These are phyloP conservation scores for Sicyos baderoa DNA, from an alignment of 306 rosid species.

Conservation along the genomic window DNA sequence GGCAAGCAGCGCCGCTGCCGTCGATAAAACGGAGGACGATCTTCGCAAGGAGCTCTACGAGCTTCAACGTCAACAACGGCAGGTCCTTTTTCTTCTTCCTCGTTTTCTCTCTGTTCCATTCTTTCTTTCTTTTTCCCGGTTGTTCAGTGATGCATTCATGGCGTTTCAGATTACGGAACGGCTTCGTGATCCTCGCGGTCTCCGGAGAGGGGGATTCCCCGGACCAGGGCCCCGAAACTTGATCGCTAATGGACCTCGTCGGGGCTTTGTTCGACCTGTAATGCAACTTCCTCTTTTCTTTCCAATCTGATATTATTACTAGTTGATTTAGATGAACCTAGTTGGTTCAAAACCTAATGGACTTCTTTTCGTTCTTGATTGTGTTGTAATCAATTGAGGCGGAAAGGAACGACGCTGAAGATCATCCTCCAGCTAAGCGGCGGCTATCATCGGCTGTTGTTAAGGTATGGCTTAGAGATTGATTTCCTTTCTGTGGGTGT, in stretches of 20 bases:
- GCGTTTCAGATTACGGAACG: conserved; percentile 65
- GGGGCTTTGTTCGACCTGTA: conserved; percentile 31
- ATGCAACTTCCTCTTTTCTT: too few species aligned
- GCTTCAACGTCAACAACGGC: conserved; percentile 90
- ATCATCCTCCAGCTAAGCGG: conserved; percentile 69
- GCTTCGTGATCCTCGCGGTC: conserved; percentile 97
- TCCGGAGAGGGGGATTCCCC: conserved; percentile 36
- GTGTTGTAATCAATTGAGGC: conserved; percentile 16
- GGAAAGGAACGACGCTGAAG: conserved; percentile 52
- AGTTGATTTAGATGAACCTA: neutral
- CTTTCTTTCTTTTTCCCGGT: conserved; percentile 1
- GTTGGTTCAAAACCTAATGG: neutral
- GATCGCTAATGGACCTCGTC: conserved; percentile 58
- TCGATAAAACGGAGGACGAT: conserved; percentile 70
- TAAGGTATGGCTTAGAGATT: conserved; percentile 37
- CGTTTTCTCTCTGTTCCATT: neutral
- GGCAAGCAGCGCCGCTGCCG: conserved; percentile 50
- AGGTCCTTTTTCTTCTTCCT: conserved; percentile 31
- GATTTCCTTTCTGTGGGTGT: neutral
- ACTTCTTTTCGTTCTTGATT: neutral
- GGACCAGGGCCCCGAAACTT: conserved; percentile 19
- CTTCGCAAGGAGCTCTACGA: conserved; percentile 92
- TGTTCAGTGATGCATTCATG: neutral
- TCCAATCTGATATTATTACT: neutral
- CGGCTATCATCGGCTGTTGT: conserved; percentile 82